These are phyloP conservation scores for Lecanosticta acicola DNA, from an alignment of 2,329 filamentous ascomycete genomes.

Conservation along the genomic window DNA sequence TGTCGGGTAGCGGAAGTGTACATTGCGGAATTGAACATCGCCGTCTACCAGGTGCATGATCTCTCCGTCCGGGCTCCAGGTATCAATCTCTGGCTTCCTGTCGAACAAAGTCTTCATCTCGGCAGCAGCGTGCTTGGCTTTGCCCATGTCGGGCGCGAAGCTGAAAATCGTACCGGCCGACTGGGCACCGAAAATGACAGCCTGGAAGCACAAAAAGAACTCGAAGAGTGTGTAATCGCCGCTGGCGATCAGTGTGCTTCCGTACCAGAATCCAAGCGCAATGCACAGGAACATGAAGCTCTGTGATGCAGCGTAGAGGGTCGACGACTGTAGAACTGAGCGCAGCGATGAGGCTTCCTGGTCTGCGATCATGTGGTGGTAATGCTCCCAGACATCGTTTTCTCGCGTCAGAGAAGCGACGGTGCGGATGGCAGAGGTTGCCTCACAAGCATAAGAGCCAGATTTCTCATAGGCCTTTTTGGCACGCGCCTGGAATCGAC, in stretches of 20 bases:
- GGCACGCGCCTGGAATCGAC: conserved; percentile 70
- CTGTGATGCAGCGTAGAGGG: conserved; percentile 78
- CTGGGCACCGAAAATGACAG: conserved; percentile 86
- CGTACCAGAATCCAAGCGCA: conserved; percentile 90
- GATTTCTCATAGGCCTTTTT: conserved; percentile 75
- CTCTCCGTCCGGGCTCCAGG: conserved; percentile 67
- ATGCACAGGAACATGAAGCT: conserved; percentile 77
- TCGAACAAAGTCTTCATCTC: conserved; percentile 82
- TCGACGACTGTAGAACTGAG: conserved; percentile 70
- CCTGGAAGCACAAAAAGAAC: conserved; percentile 87
- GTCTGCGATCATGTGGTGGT: conserved; percentile 58
- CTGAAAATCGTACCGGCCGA: conserved; percentile 85
- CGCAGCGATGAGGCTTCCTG: conserved; percentile 65
- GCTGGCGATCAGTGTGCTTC: conserved; percentile 66
- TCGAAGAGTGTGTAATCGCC: conserved; percentile 71
- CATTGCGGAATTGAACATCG: conserved; percentile 79
- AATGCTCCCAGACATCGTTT: conserved; percentile 67
- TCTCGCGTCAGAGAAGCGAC: conserved; percentile 88
- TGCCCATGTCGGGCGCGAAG: conserved; percentile 87
- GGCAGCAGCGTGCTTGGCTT: conserved; percentile 77
- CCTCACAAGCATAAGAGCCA: conserved; percentile 85
- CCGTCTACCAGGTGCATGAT: conserved; percentile 62
- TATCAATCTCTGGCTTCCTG: conserved; percentile 72
- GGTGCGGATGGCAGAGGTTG: conserved; percentile 87
- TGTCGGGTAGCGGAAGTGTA: conserved; percentile 92